Evolutionary conservation across 2,329 filamentous ascomycete species (phyloP), one percentile per base, ranked within the genome.

Genomic region (Botryotinia calthae): DNA sequence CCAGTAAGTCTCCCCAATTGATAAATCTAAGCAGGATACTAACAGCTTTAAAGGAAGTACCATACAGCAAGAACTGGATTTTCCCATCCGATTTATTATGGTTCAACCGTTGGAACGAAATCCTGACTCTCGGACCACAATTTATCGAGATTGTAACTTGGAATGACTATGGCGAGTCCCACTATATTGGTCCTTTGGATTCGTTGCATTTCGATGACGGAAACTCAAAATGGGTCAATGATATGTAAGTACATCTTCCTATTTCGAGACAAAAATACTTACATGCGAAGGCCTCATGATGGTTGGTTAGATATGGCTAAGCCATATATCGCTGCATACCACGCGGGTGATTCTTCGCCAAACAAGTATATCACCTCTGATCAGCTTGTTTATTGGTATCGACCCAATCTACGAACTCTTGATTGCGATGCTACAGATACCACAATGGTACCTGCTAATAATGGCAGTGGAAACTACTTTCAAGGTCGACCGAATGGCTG

Each of bases 161-260:
- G 85, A 87, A 87, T 73, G 86, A 87, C 73, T 87, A 82, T 73
- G 86, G 86, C 9, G 86, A 87, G 75, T 83, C 85, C 1, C 84
- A 87, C 76, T 86, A 87, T 75, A 85, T 86, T 65, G 84, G 85
- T 14, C 84, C 77, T 8, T 84, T 6, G 76, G 86, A 70, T 80
- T 83, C 20, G 81, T 82, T 72, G 78, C 76, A 78, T 62, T 74
- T 68, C 37, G 76, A 77, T 63, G 75, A 77, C 65, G 77, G 77
- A 46, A 76, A 76, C 40, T 85, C 86, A 2, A 84, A 82, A 72
- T 81, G 81, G 76, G 66, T 69, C n/a, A 78, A 78, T 44, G 76
- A 78, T 37, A 78, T 78, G 76, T 77, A 65, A 67, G 73, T 68
- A 7, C 4, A 8, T n/a, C 31, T 51, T 6, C 14, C 12, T 40